Evolutionary conservation across 1,284 basidiomycete species (phyloP).

Genomic region (Leccinum colubrinum): DNA sequence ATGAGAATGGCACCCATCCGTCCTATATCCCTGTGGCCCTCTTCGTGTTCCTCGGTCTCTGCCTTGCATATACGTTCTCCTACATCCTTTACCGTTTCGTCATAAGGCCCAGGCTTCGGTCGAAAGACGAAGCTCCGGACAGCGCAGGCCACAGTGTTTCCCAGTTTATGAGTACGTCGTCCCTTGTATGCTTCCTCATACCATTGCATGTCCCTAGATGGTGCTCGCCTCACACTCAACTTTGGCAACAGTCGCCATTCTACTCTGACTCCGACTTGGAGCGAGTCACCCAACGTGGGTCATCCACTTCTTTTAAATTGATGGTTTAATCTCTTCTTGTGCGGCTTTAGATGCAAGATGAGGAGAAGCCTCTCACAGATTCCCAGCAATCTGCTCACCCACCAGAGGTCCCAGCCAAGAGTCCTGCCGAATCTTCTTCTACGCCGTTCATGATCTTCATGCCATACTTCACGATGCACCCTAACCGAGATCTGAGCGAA

Average conservation of each 20-base stretch:
- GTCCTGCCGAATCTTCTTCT: constrained; percentile 14
- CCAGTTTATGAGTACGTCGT: constrained; percentile 30
- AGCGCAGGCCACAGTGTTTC: constrained; percentile 25
- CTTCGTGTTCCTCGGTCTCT: constrained; percentile 24
- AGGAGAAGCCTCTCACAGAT: constrained; percentile 15
- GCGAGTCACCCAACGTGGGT: constrained; percentile 16
- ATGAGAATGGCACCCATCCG: neutral
- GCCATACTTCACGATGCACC: constrained; percentile 14
- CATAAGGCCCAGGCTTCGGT: constrained; percentile 15
- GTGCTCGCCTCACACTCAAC: constrained; percentile 27
- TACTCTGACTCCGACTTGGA: neutral
- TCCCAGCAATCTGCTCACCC: constrained; percentile 1
- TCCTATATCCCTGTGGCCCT: constrained; percentile 20
- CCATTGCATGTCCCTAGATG: constrained; percentile 13
- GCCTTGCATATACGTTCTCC: constrained; percentile 26
- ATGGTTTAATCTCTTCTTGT: neutral
- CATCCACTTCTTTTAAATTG: neutral
- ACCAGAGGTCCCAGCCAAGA: constrained; percentile 4
- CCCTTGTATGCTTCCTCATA: neutral
- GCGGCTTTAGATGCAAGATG: constrained; percentile 13
- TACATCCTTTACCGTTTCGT: constrained; percentile 30
- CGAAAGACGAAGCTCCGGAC: constrained; percentile 14
- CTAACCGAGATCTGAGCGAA: constrained; percentile 1
- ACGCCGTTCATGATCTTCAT: constrained; percentile 12
- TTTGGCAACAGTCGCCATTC: constrained; percentile 11